Evolutionary conservation across 306 rosid genomes (phyloP), one percentile per base, ranked within the genome.

Genomic region (Vicia sativa): DNA sequence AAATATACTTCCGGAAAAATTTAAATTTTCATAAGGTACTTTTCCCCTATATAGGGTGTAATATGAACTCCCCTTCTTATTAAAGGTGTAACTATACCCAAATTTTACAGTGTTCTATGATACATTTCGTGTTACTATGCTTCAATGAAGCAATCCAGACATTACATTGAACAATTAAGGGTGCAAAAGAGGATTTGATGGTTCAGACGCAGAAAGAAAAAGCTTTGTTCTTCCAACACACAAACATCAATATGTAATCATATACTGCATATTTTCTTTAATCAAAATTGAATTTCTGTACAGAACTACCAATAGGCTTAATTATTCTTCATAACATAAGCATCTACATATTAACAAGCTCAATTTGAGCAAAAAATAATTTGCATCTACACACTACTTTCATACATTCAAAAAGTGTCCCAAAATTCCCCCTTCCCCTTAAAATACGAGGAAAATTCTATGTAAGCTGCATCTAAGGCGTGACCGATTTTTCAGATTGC

Each of bases 321-420:
- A 38, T 9, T 46, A 48, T 59, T 59, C 39, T 59, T 59, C 39
- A 67, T 38, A 45, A 16, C 39, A 45, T 35, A 35, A 46, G 46
- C 55, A 75, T 75, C 79, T 68, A 75, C 23, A 38, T 71, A 82
- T 72, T 52, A 78, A 74, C 78, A 79, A 65, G 85, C 86, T 76
- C 87, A 75, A 52, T 74, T 37, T 79, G 87, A 80, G 87, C 86
- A 69, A 85, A 87, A 78, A 77, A 72, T 18, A 49, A 55, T 7
- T 65, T 37, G 66, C 39, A 74, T 38, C 68, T 79, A 74, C 68
- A 74, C 72, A 37, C 67, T 77, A 64, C 71, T 44, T 70, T 23
- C 11, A 38, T 57, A 71, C 43, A 77, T 56, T 52, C 69, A 41
- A 39, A 65, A 25, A 19, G 21, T 21, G 28, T 23, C 55, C 44